Percentiles rank a stretch among this genome's conserved stretches.
Evolutionary conservation across 257 asterid species (phyloP).

Genomic region (Jacaranda copaia): DNA sequence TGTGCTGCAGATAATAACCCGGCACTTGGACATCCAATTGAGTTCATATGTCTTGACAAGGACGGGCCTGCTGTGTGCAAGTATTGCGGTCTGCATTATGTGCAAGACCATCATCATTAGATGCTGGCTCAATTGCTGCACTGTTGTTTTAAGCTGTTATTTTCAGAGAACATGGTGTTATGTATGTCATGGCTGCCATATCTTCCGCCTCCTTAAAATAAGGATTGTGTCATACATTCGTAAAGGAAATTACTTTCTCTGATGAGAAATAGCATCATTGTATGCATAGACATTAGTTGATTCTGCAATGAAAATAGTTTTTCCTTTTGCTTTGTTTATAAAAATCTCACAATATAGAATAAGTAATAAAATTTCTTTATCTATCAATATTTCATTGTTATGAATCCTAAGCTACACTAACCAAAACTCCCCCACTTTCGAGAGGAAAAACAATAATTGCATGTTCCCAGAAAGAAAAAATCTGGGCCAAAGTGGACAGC

Average conservation of each 20-base stretch:
- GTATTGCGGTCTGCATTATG: constrained; percentile 85
- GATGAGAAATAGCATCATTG: constrained; percentile 14
- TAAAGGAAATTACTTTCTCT: constrained; percentile 21
- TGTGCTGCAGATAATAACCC: constrained; percentile 61
- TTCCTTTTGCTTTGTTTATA: too few species aligned
- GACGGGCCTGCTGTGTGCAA: constrained; percentile 86
- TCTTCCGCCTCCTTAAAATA: constrained; percentile 22
- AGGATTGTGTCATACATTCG: constrained; percentile 15
- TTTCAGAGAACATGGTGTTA: constrained; percentile 15
- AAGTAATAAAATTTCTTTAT: background rate
- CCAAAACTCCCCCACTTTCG: constrained; percentile 33
- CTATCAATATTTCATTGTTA: background rate
- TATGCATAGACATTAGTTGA: background rate
- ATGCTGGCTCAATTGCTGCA: background rate
- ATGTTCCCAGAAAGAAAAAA: constrained; percentile 31
- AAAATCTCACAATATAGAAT: too few species aligned
- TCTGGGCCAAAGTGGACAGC: background rate
- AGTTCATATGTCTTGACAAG: constrained; percentile 92
- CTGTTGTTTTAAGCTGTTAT: constrained; percentile 30
- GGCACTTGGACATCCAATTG: constrained; percentile 93
- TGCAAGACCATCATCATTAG: constrained; percentile 89
- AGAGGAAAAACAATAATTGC: constrained; percentile 27
- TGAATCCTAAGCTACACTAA: constrained; percentile 14
- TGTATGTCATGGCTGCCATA: constrained; percentile 20
- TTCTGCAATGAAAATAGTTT: background rate